phyloP scores from a whole-genome alignment of 306 rosid genomes.

The Begonia masoniana region DNA sequence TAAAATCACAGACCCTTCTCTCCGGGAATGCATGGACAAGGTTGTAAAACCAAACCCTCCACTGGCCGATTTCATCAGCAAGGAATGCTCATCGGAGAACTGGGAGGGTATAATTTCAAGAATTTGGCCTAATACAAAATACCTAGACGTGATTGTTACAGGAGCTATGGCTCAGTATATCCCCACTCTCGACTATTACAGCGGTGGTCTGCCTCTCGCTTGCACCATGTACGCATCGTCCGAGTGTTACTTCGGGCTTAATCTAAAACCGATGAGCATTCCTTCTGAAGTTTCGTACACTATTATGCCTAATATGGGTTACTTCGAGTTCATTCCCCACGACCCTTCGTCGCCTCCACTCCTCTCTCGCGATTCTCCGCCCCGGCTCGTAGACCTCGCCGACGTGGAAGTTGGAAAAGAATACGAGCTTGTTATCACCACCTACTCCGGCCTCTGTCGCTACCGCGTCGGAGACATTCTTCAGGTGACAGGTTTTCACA shows the following conservation, averaged over 20 bases:
- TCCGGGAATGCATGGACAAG: slow-evolving; percentile 29
- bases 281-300: slow-evolving; percentile 81
- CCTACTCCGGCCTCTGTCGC: slow-evolving; percentile 68
- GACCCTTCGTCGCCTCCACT: slow-evolving; percentile 19
- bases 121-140: slow-evolving; percentile 91
- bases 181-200: slow-evolving; percentile 63
- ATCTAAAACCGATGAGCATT: slow-evolving; percentile 50
- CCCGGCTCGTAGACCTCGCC: slow-evolving; percentile 56
- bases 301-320: slow-evolving; percentile 91
- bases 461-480: slow-evolving; percentile 88
- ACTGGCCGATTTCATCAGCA: slow-evolving; percentile 38
- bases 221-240: slow-evolving; percentile 97
- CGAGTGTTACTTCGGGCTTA: slow-evolving; percentile 81
- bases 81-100: slow-evolving; percentile 37
- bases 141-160: slow-evolving; percentile 75
- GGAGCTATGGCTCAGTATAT: slow-evolving; percentile 99
- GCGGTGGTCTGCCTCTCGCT: slow-evolving; percentile 52
- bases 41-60: slow-evolving; percentile 37
- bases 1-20: slow-evolving; percentile 38
- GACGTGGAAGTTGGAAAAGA: slow-evolving; percentile 55
- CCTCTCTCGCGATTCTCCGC: slow-evolving; percentile 38
- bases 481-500: slow-evolving; percentile 59
- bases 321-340: slow-evolving; percentile 72
- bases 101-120: slow-evolving; percentile 68
- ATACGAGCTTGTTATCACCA: slow-evolving; percentile 67